Evolutionary conservation across 2,329 filamentous ascomycete genomes (phyloP).

Genomic region (Xylariaceae sp.): DNA sequence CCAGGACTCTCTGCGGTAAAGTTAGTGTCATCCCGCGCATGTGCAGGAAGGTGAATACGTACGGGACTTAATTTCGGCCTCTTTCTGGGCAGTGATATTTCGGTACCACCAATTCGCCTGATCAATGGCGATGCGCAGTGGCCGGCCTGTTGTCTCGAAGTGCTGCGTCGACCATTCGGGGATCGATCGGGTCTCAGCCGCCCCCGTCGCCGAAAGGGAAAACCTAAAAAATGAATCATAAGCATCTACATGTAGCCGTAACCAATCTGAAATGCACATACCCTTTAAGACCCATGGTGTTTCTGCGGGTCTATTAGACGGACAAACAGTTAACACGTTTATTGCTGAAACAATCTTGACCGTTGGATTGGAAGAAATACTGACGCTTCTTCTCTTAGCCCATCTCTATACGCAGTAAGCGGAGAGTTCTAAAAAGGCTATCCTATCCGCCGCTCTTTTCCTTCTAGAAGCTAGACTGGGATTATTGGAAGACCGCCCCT

Average conservation of each 20-base stretch:
- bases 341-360: not conserved
- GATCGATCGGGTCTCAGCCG: slow-evolving; percentile 24
- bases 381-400: slow-evolving; percentile 12
- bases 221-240: slow-evolving; percentile 17
- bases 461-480: slow-evolving; percentile 20
- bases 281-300: slow-evolving; percentile 24
- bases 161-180: slow-evolving; percentile 32
- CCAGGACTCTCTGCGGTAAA: slow-evolving; percentile 29
- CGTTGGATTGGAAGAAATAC: slow-evolving; percentile 9
- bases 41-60: slow-evolving; percentile 2
- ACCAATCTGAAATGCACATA: no score
- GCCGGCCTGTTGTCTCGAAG: slow-evolving; percentile 29
- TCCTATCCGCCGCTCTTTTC: slow-evolving; percentile 8
- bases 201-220: slow-evolving; percentile 25
- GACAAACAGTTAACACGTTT: not conserved
- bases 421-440: slow-evolving; percentile 3
- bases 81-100: slow-evolving; percentile 27
- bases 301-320: no score
- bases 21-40: slow-evolving; percentile 1
- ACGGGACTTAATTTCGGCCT: slow-evolving; percentile 25
- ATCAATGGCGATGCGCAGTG: slow-evolving; percentile 37
- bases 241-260: not conserved
- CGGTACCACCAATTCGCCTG: slow-evolving; percentile 32
- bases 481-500: slow-evolving; percentile 16
- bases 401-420: slow-evolving; percentile 20